Evolutionary conservation across 768 basidiomycete species (phyloP).

Genomic region (Sarcomyxa edulis): DNA sequence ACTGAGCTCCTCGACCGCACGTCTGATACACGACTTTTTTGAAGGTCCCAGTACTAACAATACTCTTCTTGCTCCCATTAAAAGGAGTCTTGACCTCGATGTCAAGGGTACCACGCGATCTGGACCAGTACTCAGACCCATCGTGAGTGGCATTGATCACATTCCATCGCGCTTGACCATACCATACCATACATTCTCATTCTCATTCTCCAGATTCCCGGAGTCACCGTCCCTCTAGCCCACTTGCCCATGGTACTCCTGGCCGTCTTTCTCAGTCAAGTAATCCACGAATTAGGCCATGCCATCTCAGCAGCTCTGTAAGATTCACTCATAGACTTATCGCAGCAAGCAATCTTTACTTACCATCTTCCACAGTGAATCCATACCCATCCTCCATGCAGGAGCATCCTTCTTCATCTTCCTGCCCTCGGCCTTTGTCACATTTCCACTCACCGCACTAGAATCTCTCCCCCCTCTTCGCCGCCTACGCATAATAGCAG

Average conservation of each 20-base stretch:
- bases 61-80: too few relatives aligned
- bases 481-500: slow-evolving; percentile 59
- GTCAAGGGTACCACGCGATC: slow-evolving; percentile 3
- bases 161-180: too few relatives aligned
- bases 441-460: slow-evolving; percentile 41
- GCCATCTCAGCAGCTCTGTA: slow-evolving; percentile 72
- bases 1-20: slow-evolving; percentile 8
- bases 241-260: slow-evolving; percentile 64
- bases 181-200: slow-evolving; percentile 1
- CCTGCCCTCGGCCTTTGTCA: slow-evolving; percentile 73
- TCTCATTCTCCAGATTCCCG: slow-evolving; percentile 47
- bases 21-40: too few relatives aligned
- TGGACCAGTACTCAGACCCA: slow-evolving; percentile 19
- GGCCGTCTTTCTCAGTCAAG: slow-evolving; percentile 57
- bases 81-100: background rate
- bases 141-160: slow-evolving; percentile 22
- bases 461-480: slow-evolving; percentile 33
- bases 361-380: slow-evolving; percentile 40
- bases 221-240: slow-evolving; percentile 70
- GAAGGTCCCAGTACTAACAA: too few relatives aligned
- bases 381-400: slow-evolving; percentile 53
- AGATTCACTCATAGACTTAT: too few relatives aligned
- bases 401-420: slow-evolving; percentile 58
- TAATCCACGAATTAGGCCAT: slow-evolving; percentile 81
- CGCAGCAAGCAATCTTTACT: too few relatives aligned